Percentiles rank a stretch among this genome's conserved stretches.
Evolutionary conservation across 2,329 filamentous ascomycete species (phyloP).

Genomic region (Tolypocladium album): DNA sequence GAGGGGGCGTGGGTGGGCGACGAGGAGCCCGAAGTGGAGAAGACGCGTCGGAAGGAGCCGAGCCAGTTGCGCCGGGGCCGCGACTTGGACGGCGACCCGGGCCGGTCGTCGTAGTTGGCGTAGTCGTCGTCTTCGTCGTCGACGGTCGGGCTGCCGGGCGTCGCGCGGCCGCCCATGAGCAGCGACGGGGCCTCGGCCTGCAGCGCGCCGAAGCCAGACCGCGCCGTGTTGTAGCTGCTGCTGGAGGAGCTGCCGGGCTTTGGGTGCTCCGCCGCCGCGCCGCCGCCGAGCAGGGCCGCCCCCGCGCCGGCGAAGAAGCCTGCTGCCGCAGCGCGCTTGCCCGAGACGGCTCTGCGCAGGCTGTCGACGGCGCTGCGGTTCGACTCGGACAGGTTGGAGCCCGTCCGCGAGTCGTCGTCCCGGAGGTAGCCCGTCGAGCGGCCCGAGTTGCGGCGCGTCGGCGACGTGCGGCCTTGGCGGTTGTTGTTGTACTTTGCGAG

Average conservation of each 20-base stretch:
- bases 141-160: neutral
- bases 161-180: slow-evolving; percentile 13
- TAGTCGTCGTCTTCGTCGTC: slow-evolving; percentile 10
- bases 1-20: slow-evolving; percentile 7
- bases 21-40: slow-evolving; percentile 31
- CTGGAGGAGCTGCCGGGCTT: slow-evolving; percentile 30
- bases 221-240: slow-evolving; percentile 42
- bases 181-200: slow-evolving; percentile 42
- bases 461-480: slow-evolving; percentile 24
- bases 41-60: slow-evolving; percentile 55
- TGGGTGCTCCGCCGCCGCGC: slow-evolving; percentile 14
- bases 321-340: slow-evolving; percentile 10
- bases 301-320: neutral
- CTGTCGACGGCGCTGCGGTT: slow-evolving; percentile 34
- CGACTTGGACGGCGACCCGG: slow-evolving; percentile 45
- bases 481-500: slow-evolving; percentile 31
- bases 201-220: slow-evolving; percentile 38
- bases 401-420: slow-evolving; percentile 42
- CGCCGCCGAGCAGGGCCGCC: neutral
- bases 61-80: slow-evolving; percentile 50
- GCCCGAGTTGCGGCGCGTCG: slow-evolving; percentile 25
- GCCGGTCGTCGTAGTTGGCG: slow-evolving; percentile 24
- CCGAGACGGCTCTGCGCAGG: slow-evolving; percentile 22
- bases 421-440: slow-evolving; percentile 20
- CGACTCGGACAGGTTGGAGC: slow-evolving; percentile 45